These are phyloP conservation scores for Termitomyces sp. DNA, from an alignment of 1,284 basidiomycete genomes.

Conservation along the genomic window DNA sequence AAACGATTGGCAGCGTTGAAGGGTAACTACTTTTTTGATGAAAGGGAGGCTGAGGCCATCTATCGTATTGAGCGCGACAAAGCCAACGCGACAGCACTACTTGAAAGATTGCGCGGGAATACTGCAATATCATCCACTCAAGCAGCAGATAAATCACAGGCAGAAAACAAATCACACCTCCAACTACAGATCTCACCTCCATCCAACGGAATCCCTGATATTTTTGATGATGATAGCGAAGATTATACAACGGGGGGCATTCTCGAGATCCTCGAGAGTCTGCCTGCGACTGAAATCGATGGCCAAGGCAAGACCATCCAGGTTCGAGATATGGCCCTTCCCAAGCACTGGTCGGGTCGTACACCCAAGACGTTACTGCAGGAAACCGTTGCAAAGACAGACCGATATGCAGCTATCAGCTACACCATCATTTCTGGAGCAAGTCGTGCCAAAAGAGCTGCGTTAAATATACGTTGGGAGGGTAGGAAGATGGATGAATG, in stretches of 20 bases:
- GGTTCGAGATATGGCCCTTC: slow-evolving; percentile 73
- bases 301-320: slow-evolving; percentile 52
- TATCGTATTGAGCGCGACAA: slow-evolving; percentile 57
- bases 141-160: slow-evolving; percentile 2
- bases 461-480: slow-evolving; percentile 71
- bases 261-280: slow-evolving; percentile 75
- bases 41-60: slow-evolving; percentile 59
- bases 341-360: slow-evolving; percentile 76
- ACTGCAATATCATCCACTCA: not conserved
- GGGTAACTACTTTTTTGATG: slow-evolving; percentile 73
- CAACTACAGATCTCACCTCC: slow-evolving; percentile 15
- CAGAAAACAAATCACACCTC: slow-evolving; percentile 22
- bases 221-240: slow-evolving; percentile 55
- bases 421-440: slow-evolving; percentile 63
- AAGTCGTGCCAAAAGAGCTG: slow-evolving; percentile 69
- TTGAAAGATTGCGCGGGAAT: slow-evolving; percentile 44
- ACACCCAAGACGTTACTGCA: slow-evolving; percentile 68
- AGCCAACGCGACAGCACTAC: slow-evolving; percentile 45
- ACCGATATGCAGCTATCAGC: slow-evolving; percentile 71
- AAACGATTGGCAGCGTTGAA: slow-evolving; percentile 52
- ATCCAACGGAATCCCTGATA: slow-evolving; percentile 28
- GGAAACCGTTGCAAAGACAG: slow-evolving; percentile 62
- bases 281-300: slow-evolving; percentile 48
- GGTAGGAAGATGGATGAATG: slow-evolving; percentile 62
- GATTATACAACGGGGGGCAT: slow-evolving; percentile 59